Evolutionary conservation across 2,329 filamentous ascomycete species (phyloP).

Genomic region (Bretziella fagacearum): DNA sequence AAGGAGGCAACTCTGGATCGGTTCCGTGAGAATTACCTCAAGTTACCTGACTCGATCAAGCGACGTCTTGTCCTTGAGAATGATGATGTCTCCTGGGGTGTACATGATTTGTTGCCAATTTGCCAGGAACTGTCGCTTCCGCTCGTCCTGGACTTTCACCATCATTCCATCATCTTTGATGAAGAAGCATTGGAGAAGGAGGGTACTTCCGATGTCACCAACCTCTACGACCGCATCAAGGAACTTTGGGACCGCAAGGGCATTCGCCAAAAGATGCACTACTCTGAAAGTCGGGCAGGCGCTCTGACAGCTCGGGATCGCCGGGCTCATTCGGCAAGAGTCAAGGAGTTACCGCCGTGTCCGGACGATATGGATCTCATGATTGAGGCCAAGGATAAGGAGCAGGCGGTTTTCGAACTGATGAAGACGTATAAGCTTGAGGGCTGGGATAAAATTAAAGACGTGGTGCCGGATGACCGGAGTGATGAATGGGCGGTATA

Average conservation of each 20-base stretch:
- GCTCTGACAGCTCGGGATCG: conserved; percentile 38
- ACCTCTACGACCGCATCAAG: conserved; percentile 57
- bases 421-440: conserved; percentile 79
- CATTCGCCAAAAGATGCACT: conserved; percentile 94
- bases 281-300: conserved; percentile 63
- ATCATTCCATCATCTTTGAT: conserved; percentile 90
- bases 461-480: conserved; percentile 51
- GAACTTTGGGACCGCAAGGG: conserved; percentile 70
- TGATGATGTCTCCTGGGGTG: conserved; percentile 83
- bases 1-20: conserved; percentile 62
- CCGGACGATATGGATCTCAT: conserved; percentile 79
- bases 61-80: conserved; percentile 78
- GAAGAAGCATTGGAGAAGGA: conserved; percentile 63
- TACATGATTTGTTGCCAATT: conserved; percentile 75
- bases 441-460: conserved; percentile 57
- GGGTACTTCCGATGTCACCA: conserved; percentile 65
- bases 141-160: conserved; percentile 80
- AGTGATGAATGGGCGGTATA: conserved; percentile 14
- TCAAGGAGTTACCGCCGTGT: conserved; percentile 67
- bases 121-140: conserved; percentile 94
- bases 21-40: conserved; percentile 58
- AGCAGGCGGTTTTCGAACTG: conserved; percentile 86
- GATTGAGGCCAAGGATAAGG: conserved; percentile 98
- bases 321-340: conserved; percentile 70
- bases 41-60: conserved; percentile 53